phyloP scores from a whole-genome alignment of 495 filamentous ascomycete genomes.

The Podospora didyma region DNA sequence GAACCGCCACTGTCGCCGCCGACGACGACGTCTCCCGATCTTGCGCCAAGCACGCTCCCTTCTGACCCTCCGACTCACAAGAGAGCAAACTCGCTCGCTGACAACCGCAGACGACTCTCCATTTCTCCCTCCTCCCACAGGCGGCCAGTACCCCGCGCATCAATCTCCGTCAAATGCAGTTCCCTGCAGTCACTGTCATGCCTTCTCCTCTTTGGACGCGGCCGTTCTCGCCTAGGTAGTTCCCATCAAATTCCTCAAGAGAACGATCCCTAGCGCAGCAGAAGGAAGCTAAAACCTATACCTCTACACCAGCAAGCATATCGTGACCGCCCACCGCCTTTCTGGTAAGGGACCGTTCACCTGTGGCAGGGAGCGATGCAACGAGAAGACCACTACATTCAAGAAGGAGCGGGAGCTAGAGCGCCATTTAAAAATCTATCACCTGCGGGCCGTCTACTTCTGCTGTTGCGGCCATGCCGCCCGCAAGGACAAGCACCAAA shows the following conservation, averaged over 20 bases:
- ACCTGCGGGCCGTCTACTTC: background rate
- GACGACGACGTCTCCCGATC: background rate
- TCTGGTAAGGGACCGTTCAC: background rate
- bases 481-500: constrained; percentile 1
- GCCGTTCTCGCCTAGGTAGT: background rate
- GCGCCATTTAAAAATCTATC: background rate
- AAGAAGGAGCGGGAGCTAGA: background rate
- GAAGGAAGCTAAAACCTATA: too few species aligned
- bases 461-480: background rate
- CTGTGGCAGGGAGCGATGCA: background rate
- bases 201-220: background rate
- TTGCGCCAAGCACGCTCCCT: too few species aligned
- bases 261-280: too few species aligned
- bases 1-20: background rate
- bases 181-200: background rate
- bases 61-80: too few species aligned
- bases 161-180: background rate
- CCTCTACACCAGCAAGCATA: background rate
- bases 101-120: too few species aligned
- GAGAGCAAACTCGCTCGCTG: too few species aligned
- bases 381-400: too few species aligned
- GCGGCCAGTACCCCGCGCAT: background rate
- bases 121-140: background rate
- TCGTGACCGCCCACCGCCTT: background rate
- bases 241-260: background rate